Percentiles rank a stretch among this genome's conserved stretches.
Conservation (phyloP, 2,329 filamentous ascomycete species). For the Colletotrichum plurivorum region DNA sequence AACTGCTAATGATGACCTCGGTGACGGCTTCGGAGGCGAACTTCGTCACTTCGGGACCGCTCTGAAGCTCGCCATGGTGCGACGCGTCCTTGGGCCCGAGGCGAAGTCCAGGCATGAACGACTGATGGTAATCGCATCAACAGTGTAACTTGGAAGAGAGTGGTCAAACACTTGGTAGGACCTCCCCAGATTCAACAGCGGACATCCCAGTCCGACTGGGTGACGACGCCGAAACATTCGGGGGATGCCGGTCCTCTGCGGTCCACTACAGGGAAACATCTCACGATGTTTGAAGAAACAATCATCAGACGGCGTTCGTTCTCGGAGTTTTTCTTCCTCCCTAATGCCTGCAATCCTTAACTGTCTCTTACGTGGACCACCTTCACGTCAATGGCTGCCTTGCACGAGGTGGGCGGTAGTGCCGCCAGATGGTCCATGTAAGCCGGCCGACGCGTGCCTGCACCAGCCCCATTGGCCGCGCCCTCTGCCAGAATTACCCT, state of each 20-base stretch:
- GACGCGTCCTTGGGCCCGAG: too few species aligned
- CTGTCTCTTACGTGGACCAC: neutral
- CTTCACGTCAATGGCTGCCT: neutral
- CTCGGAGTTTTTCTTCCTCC: neutral
- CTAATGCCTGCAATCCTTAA: neutral
- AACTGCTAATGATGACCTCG: too few species aligned
- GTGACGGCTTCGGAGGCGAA: too few species aligned
- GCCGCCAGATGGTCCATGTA: constrained; percentile 14
- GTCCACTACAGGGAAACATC: neutral
- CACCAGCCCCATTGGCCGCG: neutral
- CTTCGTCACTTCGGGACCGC: too few species aligned
- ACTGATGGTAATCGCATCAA: neutral
- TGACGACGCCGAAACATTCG: neutral
- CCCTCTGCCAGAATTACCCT: neutral
- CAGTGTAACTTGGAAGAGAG: neutral
- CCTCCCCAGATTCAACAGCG: neutral
- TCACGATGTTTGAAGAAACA: neutral
- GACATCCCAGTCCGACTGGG: neutral
- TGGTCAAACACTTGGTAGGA: neutral
- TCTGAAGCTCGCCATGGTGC: neutral
- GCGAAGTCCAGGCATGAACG: neutral
- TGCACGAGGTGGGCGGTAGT: constrained; percentile 12
- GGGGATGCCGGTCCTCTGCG: neutral
- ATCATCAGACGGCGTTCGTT: constrained; percentile 13
- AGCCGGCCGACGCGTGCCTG: neutral